Percentiles rank a stretch among this genome's conserved stretches.
Evolutionary conservation across 805 yeast species (phyloP).

Genomic region (Candida pseudoglaebosa): DNA sequence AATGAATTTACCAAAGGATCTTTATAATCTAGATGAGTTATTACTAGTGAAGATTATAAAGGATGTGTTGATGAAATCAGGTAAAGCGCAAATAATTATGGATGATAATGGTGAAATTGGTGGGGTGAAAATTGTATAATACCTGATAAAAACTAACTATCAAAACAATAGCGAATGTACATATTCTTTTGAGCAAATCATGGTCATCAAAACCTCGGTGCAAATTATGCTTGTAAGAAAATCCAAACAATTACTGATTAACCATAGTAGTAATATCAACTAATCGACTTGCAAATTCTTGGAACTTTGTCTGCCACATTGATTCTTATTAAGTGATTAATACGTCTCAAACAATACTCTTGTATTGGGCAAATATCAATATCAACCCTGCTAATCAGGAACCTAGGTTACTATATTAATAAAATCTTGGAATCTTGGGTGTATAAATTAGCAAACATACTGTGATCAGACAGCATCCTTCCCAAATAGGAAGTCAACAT

Average conservation of each 20-base stretch:
- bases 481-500: not conserved
- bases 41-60: constrained; percentile 51
- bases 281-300: not conserved
- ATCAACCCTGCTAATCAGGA: constrained; percentile 6
- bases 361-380: constrained; percentile 2
- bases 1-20: constrained; percentile 53
- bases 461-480: not conserved
- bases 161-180: constrained; percentile 1
- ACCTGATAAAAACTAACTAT: no score
- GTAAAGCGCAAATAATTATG: constrained; percentile 69
- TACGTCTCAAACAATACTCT: not conserved
- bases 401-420: constrained; percentile 7
- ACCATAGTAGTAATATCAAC: not conserved
- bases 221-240: not conserved
- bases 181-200: no score
- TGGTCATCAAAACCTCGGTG: no score
- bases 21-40: constrained; percentile 57
- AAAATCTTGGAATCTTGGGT: no score
- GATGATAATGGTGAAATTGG: constrained; percentile 54
- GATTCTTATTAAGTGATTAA: not conserved
- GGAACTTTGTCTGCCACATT: constrained; percentile 2
- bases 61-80: constrained; percentile 56
- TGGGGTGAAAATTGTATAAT: constrained; percentile 69
- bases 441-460: constrained; percentile 22
- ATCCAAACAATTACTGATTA: not conserved